phyloP scores from a whole-genome alignment of 2,329 filamentous ascomycete genomes.

The Pestalotiopsis fici region DNA sequence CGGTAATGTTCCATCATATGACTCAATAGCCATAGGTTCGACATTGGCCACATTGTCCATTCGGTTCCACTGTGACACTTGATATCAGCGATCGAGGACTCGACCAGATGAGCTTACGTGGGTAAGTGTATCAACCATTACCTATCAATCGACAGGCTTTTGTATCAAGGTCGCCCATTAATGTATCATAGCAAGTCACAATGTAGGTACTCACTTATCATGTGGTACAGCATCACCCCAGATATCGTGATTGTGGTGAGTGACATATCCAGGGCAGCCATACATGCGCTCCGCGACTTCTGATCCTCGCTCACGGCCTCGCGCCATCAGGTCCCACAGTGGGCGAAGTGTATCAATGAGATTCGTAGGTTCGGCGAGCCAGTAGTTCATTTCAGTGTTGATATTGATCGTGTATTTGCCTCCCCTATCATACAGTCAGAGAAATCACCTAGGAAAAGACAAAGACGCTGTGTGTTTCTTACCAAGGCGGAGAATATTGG shows the following conservation, averaged over 20 bases:
- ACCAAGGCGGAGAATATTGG: slow-evolving; percentile 38
- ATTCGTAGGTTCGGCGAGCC: slow-evolving; percentile 2
- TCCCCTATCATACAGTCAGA: slow-evolving; percentile 10
- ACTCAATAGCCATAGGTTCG: slow-evolving; percentile 27
- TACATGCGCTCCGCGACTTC: slow-evolving; percentile 34
- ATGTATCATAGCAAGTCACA: too few relatives aligned
- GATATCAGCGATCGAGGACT: not conserved
- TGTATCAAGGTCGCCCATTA: too few relatives aligned
- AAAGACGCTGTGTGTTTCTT: slow-evolving; percentile 9
- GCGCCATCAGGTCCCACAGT: slow-evolving; percentile 36
- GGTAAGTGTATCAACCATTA: too few relatives aligned
- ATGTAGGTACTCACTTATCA: slow-evolving; percentile 17
- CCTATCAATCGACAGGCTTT: too few relatives aligned
- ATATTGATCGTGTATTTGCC: slow-evolving; percentile 46
- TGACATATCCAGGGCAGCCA: slow-evolving; percentile 30
- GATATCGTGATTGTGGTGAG: slow-evolving; percentile 38
- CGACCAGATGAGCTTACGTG: too few relatives aligned
- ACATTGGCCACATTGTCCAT: slow-evolving; percentile 29
- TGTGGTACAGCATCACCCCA: slow-evolving; percentile 36
- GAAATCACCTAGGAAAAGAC: not conserved
- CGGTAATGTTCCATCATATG: slow-evolving; percentile 28
- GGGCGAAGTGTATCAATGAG: slow-evolving; percentile 2
- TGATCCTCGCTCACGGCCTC: slow-evolving; percentile 29
- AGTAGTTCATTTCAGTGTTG: slow-evolving; percentile 36
- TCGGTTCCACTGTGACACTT: slow-evolving; percentile 22